phyloP scores from a whole-genome alignment of 768 basidiomycete species.

The Suillus variegatus region DNA sequence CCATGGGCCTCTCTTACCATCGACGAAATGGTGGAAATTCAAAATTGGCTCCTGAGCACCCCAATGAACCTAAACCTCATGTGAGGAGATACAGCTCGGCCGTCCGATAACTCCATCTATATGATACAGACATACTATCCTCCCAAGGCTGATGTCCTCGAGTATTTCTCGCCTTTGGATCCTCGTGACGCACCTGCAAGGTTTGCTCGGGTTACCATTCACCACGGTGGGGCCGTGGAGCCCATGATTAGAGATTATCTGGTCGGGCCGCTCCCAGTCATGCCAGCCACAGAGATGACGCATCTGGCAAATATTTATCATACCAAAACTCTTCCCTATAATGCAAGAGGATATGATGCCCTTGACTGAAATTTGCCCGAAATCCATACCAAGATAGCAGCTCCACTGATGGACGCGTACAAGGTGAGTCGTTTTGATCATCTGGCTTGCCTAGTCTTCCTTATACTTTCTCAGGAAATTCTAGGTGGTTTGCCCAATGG shows the following conservation, averaged over 20 bases:
- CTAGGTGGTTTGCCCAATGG: constrained; percentile 50
- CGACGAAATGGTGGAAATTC: constrained; percentile 43
- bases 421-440: constrained; percentile 32
- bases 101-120: constrained; percentile 53
- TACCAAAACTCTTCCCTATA: constrained; percentile 51
- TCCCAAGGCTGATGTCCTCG: constrained; percentile 46
- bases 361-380: constrained; percentile 25
- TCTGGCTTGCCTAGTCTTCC: background rate
- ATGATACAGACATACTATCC: constrained; percentile 53
- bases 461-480: constrained; percentile 40
- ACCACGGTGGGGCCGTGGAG: constrained; percentile 43
- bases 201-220: constrained; percentile 51
- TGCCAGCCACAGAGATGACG: constrained; percentile 38
- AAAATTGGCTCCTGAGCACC: constrained; percentile 46
- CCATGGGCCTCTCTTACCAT: constrained; percentile 54
- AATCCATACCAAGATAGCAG: constrained; percentile 35
- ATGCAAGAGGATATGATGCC: constrained; percentile 44
- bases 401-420: constrained; percentile 41
- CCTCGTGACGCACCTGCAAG: constrained; percentile 31
- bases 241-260: constrained; percentile 54
- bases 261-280: constrained; percentile 57
- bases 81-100: constrained; percentile 24
- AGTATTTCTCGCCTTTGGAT: constrained; percentile 43
- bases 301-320: constrained; percentile 54
- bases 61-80: constrained; percentile 52